Evolutionary conservation across 768 basidiomycete species (phyloP), one percentile per base, ranked within the genome.

Genomic region (Scleroderma bovista): DNA sequence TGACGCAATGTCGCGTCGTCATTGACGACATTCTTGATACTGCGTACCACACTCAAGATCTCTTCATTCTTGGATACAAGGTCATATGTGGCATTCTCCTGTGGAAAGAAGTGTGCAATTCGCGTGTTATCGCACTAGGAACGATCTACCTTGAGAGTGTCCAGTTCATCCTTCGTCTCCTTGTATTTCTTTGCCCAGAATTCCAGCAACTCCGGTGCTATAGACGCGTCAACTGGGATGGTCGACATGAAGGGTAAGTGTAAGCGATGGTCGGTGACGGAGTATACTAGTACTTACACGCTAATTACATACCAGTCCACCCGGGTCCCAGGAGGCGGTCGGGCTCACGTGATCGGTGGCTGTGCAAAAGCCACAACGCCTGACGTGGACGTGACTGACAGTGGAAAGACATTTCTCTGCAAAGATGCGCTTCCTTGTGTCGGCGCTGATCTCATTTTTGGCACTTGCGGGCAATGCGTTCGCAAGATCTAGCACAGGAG

Each of bases 401-500:
- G 33, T 23, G 33, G n/a, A 36, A 4, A 6, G 34, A 36, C 34
- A 6, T 40, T 26, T 29, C 5, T 29, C 5, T 29, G 9, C 22
- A 39, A 41, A 15, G 20, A 72, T 75, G 68, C 55, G 56, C 52
- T 50, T 60, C 24, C 31, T 68, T 26, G 57, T 40, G 19, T 41
- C 65, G 40, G 47, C 66, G 44, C 51, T 69, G 41, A 50, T 64
- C 11, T 60, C 64, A 2, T 51, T 69, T 7, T 42, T 75, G 33
- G 60, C 54, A 26, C 47, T 74, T 3, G 49, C 66, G 6, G 19
- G 53, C 11, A 36, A 53, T 12, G 59, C 50, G 2, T 46, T 55
- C 23, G 86, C 88, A 46, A 81, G 74, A 59, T 91, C 89, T n/a
- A 90, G 88, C 69, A 74, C 84, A 10, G 89, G 88, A 13, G 76